phyloP scores from a whole-genome alignment of 805 yeast genomes.

The Cephaloascus albidus region DNA sequence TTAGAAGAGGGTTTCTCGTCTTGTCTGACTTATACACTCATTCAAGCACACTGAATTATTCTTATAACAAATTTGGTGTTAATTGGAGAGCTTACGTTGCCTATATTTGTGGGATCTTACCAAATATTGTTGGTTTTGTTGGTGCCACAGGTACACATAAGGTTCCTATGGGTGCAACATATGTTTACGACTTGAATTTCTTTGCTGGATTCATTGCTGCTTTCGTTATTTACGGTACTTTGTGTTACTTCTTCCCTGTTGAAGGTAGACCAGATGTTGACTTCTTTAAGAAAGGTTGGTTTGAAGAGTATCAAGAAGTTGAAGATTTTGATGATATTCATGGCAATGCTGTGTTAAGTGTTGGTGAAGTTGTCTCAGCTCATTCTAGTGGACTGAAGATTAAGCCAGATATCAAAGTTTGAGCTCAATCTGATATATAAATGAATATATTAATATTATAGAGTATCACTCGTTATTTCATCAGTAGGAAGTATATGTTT shows the following conservation, averaged over 20 bases:
- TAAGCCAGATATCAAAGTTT: too few relatives aligned
- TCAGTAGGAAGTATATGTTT: too few relatives aligned
- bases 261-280: constrained; percentile 29
- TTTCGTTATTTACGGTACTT: constrained; percentile 20
- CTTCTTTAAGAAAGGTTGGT: constrained; percentile 48
- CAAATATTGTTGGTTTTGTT: constrained; percentile 34
- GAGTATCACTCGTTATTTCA: too few relatives aligned
- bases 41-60: neutral
- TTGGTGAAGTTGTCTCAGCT: too few relatives aligned
- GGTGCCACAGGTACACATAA: constrained; percentile 29
- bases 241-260: constrained; percentile 4
- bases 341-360: neutral
- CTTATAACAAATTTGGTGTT: constrained; percentile 22
- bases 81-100: constrained; percentile 37
- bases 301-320: constrained; percentile 52
- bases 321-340: constrained; percentile 42
- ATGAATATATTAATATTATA: too few relatives aligned
- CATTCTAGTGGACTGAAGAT: too few relatives aligned
- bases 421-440: too few relatives aligned
- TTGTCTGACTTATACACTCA: constrained; percentile 29
- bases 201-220: constrained; percentile 28
- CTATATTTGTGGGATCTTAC: constrained; percentile 31
- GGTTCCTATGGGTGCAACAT: constrained; percentile 30
- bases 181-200: constrained; percentile 27
- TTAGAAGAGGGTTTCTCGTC: constrained; percentile 30